phyloP scores from a whole-genome alignment of 2,329 filamentous ascomycete species.

The Arthrobotrys entomopaga region DNA sequence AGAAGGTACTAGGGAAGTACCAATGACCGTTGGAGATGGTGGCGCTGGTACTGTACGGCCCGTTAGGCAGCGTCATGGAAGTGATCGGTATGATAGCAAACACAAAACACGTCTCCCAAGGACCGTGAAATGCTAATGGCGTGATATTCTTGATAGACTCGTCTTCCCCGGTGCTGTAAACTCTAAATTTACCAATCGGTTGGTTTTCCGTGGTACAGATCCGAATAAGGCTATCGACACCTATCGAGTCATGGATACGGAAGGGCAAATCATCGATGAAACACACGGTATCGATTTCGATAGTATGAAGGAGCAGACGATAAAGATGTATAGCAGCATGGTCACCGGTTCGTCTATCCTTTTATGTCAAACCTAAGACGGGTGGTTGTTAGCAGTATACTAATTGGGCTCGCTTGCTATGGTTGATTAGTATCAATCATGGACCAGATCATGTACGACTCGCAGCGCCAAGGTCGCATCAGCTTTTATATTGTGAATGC shows the following conservation, averaged over 20 bases:
- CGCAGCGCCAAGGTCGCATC: slow-evolving; percentile 90
- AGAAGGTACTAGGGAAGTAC: slow-evolving; percentile 50
- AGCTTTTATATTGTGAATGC: slow-evolving; percentile 97
- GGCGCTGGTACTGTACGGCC: slow-evolving; percentile 47
- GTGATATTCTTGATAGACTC: slow-evolving; percentile 17
- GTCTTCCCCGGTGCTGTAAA: slow-evolving; percentile 91
- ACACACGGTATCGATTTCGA: slow-evolving; percentile 75
- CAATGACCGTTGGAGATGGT: slow-evolving; percentile 52
- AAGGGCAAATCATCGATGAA: slow-evolving; percentile 83
- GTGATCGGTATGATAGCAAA: slow-evolving; percentile 31
- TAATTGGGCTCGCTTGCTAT: background rate
- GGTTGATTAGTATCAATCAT: slow-evolving; percentile 74
- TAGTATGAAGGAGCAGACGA: slow-evolving; percentile 70
- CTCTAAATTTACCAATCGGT: slow-evolving; percentile 84
- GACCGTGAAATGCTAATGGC: background rate
- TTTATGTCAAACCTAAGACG: background rate
- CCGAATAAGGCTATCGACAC: slow-evolving; percentile 82
- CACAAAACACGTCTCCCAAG: too few relatives aligned
- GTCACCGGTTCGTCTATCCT: slow-evolving; percentile 62
- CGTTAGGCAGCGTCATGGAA: slow-evolving; percentile 47
- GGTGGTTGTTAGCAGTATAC: background rate
- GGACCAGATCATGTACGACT: slow-evolving; percentile 98
- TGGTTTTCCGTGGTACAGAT: slow-evolving; percentile 80
- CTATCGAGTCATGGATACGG: slow-evolving; percentile 89
- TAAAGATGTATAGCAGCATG: slow-evolving; percentile 74